phyloP scores from a whole-genome alignment of 2,329 filamentous ascomycete genomes.

The Hymenoscyphus fructigenus region DNA sequence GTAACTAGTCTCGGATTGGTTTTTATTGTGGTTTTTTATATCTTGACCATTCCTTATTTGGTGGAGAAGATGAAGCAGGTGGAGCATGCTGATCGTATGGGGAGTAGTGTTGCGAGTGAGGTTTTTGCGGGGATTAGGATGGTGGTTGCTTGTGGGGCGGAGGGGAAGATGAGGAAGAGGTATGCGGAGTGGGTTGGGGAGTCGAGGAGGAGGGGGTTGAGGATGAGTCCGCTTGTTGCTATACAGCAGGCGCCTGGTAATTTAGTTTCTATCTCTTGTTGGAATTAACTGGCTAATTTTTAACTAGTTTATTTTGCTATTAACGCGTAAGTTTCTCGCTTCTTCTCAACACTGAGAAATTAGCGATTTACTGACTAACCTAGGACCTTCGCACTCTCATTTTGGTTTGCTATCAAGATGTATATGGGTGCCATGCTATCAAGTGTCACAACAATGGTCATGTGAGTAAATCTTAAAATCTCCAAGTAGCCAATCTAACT shows the following conservation, averaged over 20 bases:
- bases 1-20: conserved; percentile 56
- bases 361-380: not conserved
- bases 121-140: conserved; percentile 57
- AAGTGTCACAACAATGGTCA: conserved; percentile 53
- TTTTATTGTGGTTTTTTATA: conserved; percentile 51
- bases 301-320: conserved; percentile 37
- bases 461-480: conserved; percentile 43
- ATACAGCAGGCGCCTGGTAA: conserved; percentile 48
- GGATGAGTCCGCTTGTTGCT: conserved; percentile 49
- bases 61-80: conserved; percentile 49
- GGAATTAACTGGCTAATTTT: not conserved
- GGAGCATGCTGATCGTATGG: conserved; percentile 50
- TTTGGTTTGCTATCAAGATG: conserved; percentile 59
- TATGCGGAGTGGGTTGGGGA: conserved; percentile 54
- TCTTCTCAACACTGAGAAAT: too few species aligned
- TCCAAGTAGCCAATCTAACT: conserved; percentile 1
- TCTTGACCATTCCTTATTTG: conserved; percentile 52
- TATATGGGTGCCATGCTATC: conserved; percentile 46
- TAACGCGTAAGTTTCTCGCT: conserved; percentile 20
- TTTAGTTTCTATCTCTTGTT: not conserved
- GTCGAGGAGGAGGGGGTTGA: conserved; percentile 43
- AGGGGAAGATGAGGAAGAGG: conserved; percentile 49
- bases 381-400: conserved; percentile 54
- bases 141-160: conserved; percentile 59
- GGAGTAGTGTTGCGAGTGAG: conserved; percentile 57